Base-by-base conservation (phyloP, 2,329 filamentous ascomycete species). In the Onygenales sp. region DNA sequence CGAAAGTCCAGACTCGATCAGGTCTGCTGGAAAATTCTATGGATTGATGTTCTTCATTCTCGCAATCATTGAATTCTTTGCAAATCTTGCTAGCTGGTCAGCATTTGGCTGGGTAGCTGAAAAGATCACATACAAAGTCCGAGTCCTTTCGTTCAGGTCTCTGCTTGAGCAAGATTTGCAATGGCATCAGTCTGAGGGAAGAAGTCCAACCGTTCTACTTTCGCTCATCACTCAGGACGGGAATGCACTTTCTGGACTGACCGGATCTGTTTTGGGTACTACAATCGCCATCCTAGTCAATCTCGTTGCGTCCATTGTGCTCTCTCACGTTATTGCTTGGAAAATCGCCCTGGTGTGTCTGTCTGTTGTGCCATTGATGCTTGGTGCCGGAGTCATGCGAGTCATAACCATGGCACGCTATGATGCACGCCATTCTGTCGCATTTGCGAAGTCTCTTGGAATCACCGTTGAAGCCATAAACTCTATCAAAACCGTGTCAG, bases 321-420 rank as follows among this genome's bases (percentile, higher is more conserved):
- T 89, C 8, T 82, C 85, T 0, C 84, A 87, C 57, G 80, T 88
- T 44, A 74, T 90, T 46, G 84, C 84, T 2, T 90, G 86, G 87
- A 85, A 82, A 62, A 87, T 90, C 56, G 85, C 85, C 0, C 69
- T 90, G 11, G 86, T 90, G 3, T 85, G 84, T 52, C 73, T 90
- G 5, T 78, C 85, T 0, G 75, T 81, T 7, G 81, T 89, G 0
- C 87, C 86, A 0, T 68, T 89, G 8, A 77, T 88, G 5, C 74
- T 90, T 0, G 82, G 82, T 1, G 78, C 84, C 0, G 86, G 86
- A 0, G 77, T 86, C 57, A 81, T 89, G 79, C 80, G 86, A 57
- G 74, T 89, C 13, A 77, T 59, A 6, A 77, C 83, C 2, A 75
- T 87, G 1, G 77, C 79, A 2, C 76, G 63, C 66, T 79, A 81